phyloP scores from a whole-genome alignment of 2,329 filamentous ascomycete genomes.

The Penicillium palitans region DNA sequence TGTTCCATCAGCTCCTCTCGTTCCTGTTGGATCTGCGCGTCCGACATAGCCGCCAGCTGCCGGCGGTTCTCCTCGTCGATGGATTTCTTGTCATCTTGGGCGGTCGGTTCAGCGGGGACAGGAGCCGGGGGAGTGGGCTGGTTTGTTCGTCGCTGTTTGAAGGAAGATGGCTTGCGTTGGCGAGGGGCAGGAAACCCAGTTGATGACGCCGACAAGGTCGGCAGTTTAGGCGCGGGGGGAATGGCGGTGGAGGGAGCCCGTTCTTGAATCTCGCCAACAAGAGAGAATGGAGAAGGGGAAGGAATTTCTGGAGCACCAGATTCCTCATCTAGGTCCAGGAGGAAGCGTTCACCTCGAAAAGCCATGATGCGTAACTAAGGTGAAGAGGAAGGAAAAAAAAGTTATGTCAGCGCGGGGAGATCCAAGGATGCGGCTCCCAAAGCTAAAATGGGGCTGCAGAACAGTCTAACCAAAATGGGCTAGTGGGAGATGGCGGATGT shows the following conservation, averaged over 20 bases:
- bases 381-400: conserved; percentile 15
- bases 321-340: conserved; percentile 59
- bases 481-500: conserved; percentile 25
- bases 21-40: conserved; percentile 77
- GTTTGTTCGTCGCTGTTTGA: conserved; percentile 67
- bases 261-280: conserved; percentile 78
- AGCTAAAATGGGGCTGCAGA: conserved; percentile 34
- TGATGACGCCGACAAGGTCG: conserved; percentile 42
- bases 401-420: conserved; percentile 31
- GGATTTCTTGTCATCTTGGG: conserved; percentile 60
- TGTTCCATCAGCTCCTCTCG: conserved; percentile 76
- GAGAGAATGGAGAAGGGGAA: conserved; percentile 31
- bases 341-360: conserved; percentile 61
- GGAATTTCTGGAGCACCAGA: conserved; percentile 20
- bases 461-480: conserved; percentile 8
- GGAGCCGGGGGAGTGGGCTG: conserved; percentile 23
- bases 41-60: conserved; percentile 74
- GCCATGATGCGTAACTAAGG: conserved; percentile 40
- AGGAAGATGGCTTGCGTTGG: conserved; percentile 73
- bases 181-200: conserved; percentile 89
- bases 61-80: conserved; percentile 84
- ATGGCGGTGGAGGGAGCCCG: conserved; percentile 56
- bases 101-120: conserved; percentile 9
- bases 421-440: conserved; percentile 40
- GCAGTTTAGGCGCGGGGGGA: conserved; percentile 56